Evolutionary conservation across 805 yeast species (phyloP).

Genomic region (Ogataea paraovalis): DNA sequence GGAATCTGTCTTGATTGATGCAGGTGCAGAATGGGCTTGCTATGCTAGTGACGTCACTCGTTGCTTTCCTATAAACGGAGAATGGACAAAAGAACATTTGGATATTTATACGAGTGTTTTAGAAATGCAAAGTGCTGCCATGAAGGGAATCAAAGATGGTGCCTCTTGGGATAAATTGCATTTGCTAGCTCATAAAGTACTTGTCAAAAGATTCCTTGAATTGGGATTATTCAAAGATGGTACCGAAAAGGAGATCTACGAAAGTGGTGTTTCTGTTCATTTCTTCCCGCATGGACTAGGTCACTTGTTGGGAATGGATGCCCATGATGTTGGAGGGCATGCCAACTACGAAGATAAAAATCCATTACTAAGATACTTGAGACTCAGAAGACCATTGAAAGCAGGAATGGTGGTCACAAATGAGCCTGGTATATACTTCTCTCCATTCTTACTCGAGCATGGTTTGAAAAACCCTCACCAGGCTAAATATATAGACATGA

Average conservation of each 20-base stretch:
- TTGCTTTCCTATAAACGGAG: slow-evolving; percentile 88
- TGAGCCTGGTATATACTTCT: slow-evolving; percentile 93
- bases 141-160: slow-evolving; percentile 77
- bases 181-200: slow-evolving; percentile 68
- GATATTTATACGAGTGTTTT: slow-evolving; percentile 75
- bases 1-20: slow-evolving; percentile 78
- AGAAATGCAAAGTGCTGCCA: slow-evolving; percentile 75
- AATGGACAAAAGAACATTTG: slow-evolving; percentile 84
- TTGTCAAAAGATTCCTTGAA: slow-evolving; percentile 64
- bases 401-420: slow-evolving; percentile 85
- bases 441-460: slow-evolving; percentile 72
- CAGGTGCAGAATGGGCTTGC: slow-evolving; percentile 96
- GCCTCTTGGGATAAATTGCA: slow-evolving; percentile 84
- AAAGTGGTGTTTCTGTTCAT: slow-evolving; percentile 65
- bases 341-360: slow-evolving; percentile 84
- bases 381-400: slow-evolving; percentile 71
- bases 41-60: slow-evolving; percentile 94
- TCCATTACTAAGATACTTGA: slow-evolving; percentile 68
- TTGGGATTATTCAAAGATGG: slow-evolving; percentile 71
- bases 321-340: slow-evolving; percentile 91
- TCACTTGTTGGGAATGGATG: slow-evolving; percentile 89
- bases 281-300: slow-evolving; percentile 97
- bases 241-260: slow-evolving; percentile 58
- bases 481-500: slow-evolving; percentile 55
- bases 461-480: slow-evolving; percentile 49